Conservation (phyloP, 177 flowering plant species). For the Vitis hybrid region DNA sequence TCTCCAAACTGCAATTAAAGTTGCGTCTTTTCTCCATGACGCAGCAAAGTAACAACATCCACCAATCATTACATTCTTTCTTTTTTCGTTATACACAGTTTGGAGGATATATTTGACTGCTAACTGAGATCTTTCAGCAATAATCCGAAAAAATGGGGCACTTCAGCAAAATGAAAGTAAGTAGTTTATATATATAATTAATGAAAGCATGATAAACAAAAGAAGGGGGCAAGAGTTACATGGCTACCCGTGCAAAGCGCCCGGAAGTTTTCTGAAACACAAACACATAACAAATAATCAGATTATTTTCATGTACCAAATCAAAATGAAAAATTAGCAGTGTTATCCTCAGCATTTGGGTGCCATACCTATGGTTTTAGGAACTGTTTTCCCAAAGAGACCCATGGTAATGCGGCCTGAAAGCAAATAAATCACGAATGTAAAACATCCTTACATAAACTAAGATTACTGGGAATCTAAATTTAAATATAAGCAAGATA, state of each 20-base stretch:
- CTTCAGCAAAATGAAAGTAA: background rate
- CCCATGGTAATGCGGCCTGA: slow-evolving; percentile 71
- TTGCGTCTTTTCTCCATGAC: no score
- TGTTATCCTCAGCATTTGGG: background rate
- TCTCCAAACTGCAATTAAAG: no score
- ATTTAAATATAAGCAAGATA: no score
- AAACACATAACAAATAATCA: slow-evolving; percentile 5
- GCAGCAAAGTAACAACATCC: no score
- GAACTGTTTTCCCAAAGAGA: slow-evolving; percentile 68
- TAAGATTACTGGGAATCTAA: background rate
- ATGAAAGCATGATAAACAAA: background rate
- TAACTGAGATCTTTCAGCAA: no score
- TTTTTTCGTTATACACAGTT: no score
- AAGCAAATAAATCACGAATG: slow-evolving; percentile 4
- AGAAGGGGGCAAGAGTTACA: slow-evolving; percentile 33
- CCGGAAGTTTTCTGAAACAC: slow-evolving; percentile 68
- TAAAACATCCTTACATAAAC: background rate
- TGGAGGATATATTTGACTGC: no score
- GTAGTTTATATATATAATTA: no score
- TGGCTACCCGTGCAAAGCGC: slow-evolving; percentile 84
- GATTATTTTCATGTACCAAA: background rate
- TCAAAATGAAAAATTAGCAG: slow-evolving; percentile 2
- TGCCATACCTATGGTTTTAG: slow-evolving; percentile 58
- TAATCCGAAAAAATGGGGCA: background rate
- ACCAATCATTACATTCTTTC: no score